These are phyloP conservation scores for Seminavis robusta DNA, from an alignment of 108 stramenopile genomes.

Conservation along the genomic window DNA sequence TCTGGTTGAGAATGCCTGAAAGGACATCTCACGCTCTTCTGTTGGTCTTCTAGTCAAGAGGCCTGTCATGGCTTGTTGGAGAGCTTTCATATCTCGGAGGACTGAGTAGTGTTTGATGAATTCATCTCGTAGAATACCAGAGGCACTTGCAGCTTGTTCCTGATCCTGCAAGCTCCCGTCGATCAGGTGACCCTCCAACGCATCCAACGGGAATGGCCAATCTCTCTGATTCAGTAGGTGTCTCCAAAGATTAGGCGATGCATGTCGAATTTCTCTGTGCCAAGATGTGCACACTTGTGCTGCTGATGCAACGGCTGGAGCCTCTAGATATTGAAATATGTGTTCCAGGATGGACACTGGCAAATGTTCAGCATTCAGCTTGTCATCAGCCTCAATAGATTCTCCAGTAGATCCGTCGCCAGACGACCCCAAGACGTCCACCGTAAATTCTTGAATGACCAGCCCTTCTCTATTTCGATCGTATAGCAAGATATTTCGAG, in stretches of 20 bases:
- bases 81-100: conserved; percentile 23
- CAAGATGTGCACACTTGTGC: conserved; percentile 32
- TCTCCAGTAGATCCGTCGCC: background rate
- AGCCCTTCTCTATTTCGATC: conserved; percentile 51
- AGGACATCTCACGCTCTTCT: conserved; percentile 19
- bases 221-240: conserved; percentile 32
- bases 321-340: conserved; percentile 29
- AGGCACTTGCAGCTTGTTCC: background rate
- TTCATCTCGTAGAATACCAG: conserved; percentile 7
- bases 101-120: conserved; percentile 39
- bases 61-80: conserved; percentile 14
- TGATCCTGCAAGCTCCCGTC: background rate
- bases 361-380: conserved; percentile 4
- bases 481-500: too few relatives aligned
- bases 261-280: conserved; percentile 33
- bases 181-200: background rate
- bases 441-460: conserved; percentile 22
- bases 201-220: conserved; percentile 28
- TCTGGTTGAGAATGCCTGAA: conserved; percentile 22
- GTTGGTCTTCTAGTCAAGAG: conserved; percentile 2
- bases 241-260: conserved; percentile 44
- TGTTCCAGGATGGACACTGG: conserved; percentile 33
- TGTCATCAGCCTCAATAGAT: conserved; percentile 1
- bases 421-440: too few relatives aligned
- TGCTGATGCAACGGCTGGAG: conserved; percentile 16